These are phyloP conservation scores for Xylariaceae sp. DNA, from an alignment of 2,329 filamentous ascomycete species.

Conservation along the genomic window DNA sequence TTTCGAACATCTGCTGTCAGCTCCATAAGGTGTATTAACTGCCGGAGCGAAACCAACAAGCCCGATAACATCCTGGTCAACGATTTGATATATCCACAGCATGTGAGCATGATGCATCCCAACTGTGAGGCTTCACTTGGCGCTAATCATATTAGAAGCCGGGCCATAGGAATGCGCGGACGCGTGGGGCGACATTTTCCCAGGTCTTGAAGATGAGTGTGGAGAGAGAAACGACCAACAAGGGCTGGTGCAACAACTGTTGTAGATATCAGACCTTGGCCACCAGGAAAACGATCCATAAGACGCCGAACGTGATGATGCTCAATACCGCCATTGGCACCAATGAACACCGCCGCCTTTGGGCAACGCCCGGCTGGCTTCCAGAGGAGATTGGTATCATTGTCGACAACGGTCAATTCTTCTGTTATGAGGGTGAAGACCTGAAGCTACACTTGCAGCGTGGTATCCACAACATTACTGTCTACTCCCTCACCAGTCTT, in stretches of 20 bases:
- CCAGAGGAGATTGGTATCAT: slow-evolving; percentile 92
- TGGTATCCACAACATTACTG: slow-evolving; percentile 70
- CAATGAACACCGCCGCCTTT: slow-evolving; percentile 69
- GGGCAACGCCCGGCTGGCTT: slow-evolving; percentile 85
- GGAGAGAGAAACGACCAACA: slow-evolving; percentile 78
- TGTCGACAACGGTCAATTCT: slow-evolving; percentile 83
- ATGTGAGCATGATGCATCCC: slow-evolving; percentile 23
- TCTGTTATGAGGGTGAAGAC: slow-evolving; percentile 91
- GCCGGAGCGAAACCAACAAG: slow-evolving; percentile 76
- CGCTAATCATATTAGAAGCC: no score
- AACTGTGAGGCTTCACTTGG: slow-evolving; percentile 15
- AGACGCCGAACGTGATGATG: slow-evolving; percentile 77
- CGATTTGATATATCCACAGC: slow-evolving; percentile 72
- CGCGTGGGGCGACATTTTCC: slow-evolving; percentile 64
- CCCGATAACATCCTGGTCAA: slow-evolving; percentile 75
- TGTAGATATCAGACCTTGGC: slow-evolving; percentile 83
- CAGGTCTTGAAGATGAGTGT: slow-evolving; percentile 89
- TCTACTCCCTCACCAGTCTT: slow-evolving; percentile 87
- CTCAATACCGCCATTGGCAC: slow-evolving; percentile 73
- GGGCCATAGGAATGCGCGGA: slow-evolving; percentile 39
- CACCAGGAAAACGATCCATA: slow-evolving; percentile 76
- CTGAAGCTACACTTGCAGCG: slow-evolving; percentile 71
- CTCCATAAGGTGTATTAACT: slow-evolving; percentile 77
- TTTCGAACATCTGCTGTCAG: slow-evolving; percentile 65
- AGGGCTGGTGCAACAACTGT: slow-evolving; percentile 90